These are phyloP conservation scores for Lactarius sp. DNA, from an alignment of 768 basidiomycete species.

Conservation along the genomic window DNA sequence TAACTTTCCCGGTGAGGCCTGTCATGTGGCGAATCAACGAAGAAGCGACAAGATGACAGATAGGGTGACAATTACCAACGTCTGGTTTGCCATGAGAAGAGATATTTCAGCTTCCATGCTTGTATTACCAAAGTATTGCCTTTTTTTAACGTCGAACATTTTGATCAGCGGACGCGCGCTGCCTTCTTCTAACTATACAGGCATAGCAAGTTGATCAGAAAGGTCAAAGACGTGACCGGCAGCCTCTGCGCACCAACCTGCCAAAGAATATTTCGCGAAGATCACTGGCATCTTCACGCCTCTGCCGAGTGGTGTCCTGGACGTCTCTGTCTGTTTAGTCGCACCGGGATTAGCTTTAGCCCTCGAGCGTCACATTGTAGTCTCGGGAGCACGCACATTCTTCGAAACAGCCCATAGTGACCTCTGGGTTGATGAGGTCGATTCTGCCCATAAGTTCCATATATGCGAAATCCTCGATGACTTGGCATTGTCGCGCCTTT, in stretches of 20 bases:
- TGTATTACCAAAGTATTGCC: slow-evolving; percentile 90
- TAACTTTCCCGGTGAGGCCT: slow-evolving; percentile 86
- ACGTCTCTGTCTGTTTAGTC: slow-evolving; percentile 43
- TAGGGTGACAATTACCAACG: slow-evolving; percentile 50
- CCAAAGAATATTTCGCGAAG: slow-evolving; percentile 77
- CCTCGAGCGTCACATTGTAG: slow-evolving; percentile 5
- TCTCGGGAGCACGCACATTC: slow-evolving; percentile 57
- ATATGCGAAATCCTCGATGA: slow-evolving; percentile 79
- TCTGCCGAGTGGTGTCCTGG: slow-evolving; percentile 41
- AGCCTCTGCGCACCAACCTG: slow-evolving; percentile 64
- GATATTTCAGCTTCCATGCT: slow-evolving; percentile 98
- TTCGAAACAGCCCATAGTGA: slow-evolving; percentile 72
- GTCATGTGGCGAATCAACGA: not conserved
- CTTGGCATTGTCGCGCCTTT: slow-evolving; percentile 53
- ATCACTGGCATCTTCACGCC: slow-evolving; percentile 58
- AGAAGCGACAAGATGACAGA: not conserved
- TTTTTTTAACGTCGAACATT: slow-evolving; percentile 83
- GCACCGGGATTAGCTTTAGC: not conserved
- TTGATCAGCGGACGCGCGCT: slow-evolving; percentile 62
- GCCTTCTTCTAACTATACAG: slow-evolving; percentile 51
- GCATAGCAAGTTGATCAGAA: not conserved
- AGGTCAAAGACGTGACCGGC: not conserved
- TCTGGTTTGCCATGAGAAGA: slow-evolving; percentile 94
- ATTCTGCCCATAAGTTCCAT: slow-evolving; percentile 82
- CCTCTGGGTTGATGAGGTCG: slow-evolving; percentile 73